Base-by-base conservation (phyloP, 225 moss, liverwort and hornwort genomes). In the Bryum argenteum region DNA sequence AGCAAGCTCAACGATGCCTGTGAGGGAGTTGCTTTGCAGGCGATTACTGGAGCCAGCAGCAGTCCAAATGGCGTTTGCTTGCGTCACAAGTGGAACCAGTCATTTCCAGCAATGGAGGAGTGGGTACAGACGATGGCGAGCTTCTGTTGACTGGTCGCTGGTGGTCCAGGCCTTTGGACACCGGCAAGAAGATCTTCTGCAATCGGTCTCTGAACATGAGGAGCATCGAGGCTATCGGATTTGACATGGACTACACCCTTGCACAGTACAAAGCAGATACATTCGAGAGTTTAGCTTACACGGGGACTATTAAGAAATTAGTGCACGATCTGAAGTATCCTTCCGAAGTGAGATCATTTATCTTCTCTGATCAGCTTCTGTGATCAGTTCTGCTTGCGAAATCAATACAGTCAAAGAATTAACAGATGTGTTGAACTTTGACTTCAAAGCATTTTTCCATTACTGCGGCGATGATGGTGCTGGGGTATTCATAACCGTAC, bases 201-300 rank as follows among this genome's bases (percentile, higher is more conserved):
- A 96, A 93, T 66, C 83, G 93, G 69, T 91, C 96, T 5, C 75
- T 96, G 11, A 93, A 96, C 40, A 96, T 96, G 96, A 96, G 81
- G 71, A 93, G 96, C 77, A 93, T 96, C 47, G 96, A 89, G 40
- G 96, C 96, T 20, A 91, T 96, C 63, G 93, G 96, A 57, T 96
- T 96, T 74, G 96, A 96, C 75, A 96, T 96, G 96, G 96, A 96
- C 79, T 96, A 96, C 75, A 96, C 96, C 23, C 91, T 96, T 19
- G 96, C 96, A 9, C 96, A 96, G 43, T 96, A 96, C 73, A 96
- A 86, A 75, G 80, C 93, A 38, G 93, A 96, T 51, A 96, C 96
- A 16, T 96, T 96, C 69, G 96, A 96, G 78, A 90, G 84, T 44
- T 80, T 96, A 54, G 93, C 96, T 60, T 96, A 96, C 71, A 75